A percentile compares a stretch with the other conserved stretches of the same genome.
These are phyloP conservation scores for Hyphodiscus sp. DNA, from an alignment of 2,329 filamentous ascomycete species.

Conservation along the genomic window DNA sequence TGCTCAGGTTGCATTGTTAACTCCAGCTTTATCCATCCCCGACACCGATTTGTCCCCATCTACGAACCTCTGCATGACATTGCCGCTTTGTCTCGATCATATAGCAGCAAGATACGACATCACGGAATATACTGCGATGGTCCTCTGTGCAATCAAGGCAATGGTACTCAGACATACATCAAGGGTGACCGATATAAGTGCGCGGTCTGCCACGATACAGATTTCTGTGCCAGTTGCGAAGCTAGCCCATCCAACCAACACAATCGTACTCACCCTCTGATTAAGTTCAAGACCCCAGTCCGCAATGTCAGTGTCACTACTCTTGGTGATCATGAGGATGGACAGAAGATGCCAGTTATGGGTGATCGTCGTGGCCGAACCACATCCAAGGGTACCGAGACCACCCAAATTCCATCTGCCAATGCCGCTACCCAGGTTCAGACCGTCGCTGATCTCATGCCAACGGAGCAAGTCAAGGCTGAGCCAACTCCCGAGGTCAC, in stretches of 20 bases:
- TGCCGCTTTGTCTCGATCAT: constrained; percentile 36
- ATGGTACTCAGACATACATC: constrained; percentile 61
- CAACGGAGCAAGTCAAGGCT: constrained; percentile 41
- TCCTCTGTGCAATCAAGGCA: constrained; percentile 66
- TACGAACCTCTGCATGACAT: constrained; percentile 60
- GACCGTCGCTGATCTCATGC: constrained; percentile 68
- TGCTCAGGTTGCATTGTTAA: constrained; percentile 69
- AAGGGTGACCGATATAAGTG: constrained; percentile 92
- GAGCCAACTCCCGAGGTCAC: constrained; percentile 26
- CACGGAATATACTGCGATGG: constrained; percentile 92
- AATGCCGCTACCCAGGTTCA: constrained; percentile 57
- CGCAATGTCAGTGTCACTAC: constrained; percentile 84
- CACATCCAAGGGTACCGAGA: constrained; percentile 46
- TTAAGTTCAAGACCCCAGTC: constrained; percentile 94
- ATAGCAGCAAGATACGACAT: constrained; percentile 50
- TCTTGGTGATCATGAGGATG: constrained; percentile 66
- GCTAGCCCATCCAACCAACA: constrained; percentile 77
- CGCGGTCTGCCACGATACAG: constrained; percentile 86
- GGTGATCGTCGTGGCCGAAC: constrained; percentile 52
- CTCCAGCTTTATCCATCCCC: constrained; percentile 64
- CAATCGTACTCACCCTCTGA: constrained; percentile 92
- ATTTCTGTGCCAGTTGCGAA: constrained; percentile 94
- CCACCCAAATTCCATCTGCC: constrained; percentile 38
- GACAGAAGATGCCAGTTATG: constrained; percentile 59
- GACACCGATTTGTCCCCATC: constrained; percentile 83